A percentile compares a stretch with the other conserved stretches of the same genome.
Evolutionary conservation across 768 basidiomycete genomes (phyloP).

Genomic region (Tylopilus sp.): DNA sequence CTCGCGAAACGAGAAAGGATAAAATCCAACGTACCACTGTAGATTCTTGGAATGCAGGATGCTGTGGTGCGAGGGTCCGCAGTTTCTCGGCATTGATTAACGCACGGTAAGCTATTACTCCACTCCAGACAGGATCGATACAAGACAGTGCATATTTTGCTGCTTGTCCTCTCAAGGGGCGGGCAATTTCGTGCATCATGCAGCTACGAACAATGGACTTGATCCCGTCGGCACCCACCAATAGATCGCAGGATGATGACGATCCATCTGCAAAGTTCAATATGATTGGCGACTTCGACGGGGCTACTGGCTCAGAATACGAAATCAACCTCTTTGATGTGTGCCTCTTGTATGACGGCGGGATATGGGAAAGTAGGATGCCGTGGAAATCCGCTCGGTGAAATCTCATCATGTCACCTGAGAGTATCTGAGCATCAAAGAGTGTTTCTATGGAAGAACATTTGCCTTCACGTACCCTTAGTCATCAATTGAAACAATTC

Average conservation of each 20-base stretch:
- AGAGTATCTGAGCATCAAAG: slow-evolving; percentile 4
- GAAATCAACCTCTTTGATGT: slow-evolving; percentile 58
- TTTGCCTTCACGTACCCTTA: too few relatives aligned
- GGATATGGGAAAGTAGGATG: slow-evolving; percentile 49
- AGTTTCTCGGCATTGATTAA: slow-evolving; percentile 53
- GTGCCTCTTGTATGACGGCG: slow-evolving; percentile 42
- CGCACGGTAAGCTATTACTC: slow-evolving; percentile 55
- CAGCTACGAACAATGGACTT: too few relatives aligned
- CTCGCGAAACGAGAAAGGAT: too few relatives aligned
- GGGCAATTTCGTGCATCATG: slow-evolving; percentile 31
- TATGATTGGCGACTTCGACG: slow-evolving; percentile 28
- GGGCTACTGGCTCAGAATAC: slow-evolving; percentile 47
- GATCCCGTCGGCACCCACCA: too few relatives aligned
- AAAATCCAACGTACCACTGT: slow-evolving; percentile 39
- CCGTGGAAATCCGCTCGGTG: slow-evolving; percentile 69
- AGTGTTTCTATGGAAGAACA: background rate
- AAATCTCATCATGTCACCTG: slow-evolving; percentile 50
- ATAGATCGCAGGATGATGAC: too few relatives aligned
- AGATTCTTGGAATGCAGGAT: slow-evolving; percentile 44
- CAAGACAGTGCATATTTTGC: slow-evolving; percentile 40
- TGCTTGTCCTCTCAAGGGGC: slow-evolving; percentile 35
- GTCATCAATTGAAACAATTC: too few relatives aligned
- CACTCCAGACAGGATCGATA: slow-evolving; percentile 57
- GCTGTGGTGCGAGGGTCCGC: slow-evolving; percentile 39
- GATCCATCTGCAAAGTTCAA: slow-evolving; percentile 60